Percentiles rank a stretch among this genome's conserved stretches.
Evolutionary conservation across 306 rosid species (phyloP).

Genomic region (Dryas alaskensis): DNA sequence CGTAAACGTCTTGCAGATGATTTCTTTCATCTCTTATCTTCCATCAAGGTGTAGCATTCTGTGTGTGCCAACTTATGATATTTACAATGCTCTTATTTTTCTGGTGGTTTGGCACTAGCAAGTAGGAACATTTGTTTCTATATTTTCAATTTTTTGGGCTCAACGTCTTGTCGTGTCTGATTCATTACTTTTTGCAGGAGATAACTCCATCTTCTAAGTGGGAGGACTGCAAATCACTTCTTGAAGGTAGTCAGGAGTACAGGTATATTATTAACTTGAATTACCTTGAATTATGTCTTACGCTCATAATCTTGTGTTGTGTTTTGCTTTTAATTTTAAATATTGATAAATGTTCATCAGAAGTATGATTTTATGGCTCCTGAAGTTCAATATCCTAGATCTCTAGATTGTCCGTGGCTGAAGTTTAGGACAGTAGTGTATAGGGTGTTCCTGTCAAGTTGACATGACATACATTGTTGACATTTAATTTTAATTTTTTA

Average conservation of each 20-base stretch:
- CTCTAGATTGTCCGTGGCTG: neutral
- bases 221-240: conserved; percentile 62
- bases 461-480: neutral
- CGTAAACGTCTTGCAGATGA: conserved; percentile 79
- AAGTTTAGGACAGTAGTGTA: neutral
- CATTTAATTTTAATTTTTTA: too few species aligned
- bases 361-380: neutral
- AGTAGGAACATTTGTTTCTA: conserved; percentile 10
- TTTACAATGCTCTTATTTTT: conserved; percentile 14
- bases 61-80: conserved; percentile 13
- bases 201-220: conserved; percentile 63
- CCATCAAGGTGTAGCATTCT: conserved; percentile 58
- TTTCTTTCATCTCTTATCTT: conserved; percentile 56
- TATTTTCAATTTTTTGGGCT: conserved; percentile 3
- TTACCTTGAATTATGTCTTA: neutral
- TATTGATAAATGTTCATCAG: neutral
- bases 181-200: conserved; percentile 50
- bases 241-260: conserved; percentile 70
- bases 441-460: neutral
- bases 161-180: neutral
- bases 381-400: neutral
- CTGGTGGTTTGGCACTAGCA: conserved; percentile 17
- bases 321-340: neutral
- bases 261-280: conserved; percentile 44
- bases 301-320: neutral